Evolutionary conservation across 192 early-diverging fungal genomes (phyloP).

Genomic region (Spizellomyces sp.): DNA sequence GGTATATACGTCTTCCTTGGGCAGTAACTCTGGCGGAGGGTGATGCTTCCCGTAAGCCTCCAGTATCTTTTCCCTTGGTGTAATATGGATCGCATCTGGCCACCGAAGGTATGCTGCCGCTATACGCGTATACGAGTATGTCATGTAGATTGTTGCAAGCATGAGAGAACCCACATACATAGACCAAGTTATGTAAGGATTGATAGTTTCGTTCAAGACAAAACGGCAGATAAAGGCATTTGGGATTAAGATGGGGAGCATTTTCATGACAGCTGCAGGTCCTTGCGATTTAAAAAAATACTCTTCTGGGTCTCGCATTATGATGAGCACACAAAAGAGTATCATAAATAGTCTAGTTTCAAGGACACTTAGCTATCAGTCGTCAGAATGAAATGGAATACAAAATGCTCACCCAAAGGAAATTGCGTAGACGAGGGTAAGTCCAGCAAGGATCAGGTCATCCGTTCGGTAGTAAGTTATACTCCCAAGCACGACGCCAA

Average conservation of each 20-base stretch:
- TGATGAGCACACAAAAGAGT: constrained; percentile 32
- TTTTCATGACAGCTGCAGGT: constrained; percentile 30
- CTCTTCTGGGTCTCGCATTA: constrained; percentile 37
- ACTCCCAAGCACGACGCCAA: constrained; percentile 22
- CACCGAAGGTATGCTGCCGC: constrained; percentile 36
- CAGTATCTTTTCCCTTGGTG: constrained; percentile 36
- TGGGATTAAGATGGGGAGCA: constrained; percentile 29
- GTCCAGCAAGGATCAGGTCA: neutral
- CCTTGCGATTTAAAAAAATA: constrained; percentile 45
- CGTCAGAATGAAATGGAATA: neutral
- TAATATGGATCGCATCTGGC: constrained; percentile 35
- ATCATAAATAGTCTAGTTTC: constrained; percentile 36
- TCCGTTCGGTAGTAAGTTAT: constrained; percentile 10
- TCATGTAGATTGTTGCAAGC: constrained; percentile 33
- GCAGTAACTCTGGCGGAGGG: neutral
- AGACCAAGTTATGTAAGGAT: constrained; percentile 24
- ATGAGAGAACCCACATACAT: constrained; percentile 29
- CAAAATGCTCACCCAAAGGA: constrained; percentile 26
- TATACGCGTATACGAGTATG: constrained; percentile 26
- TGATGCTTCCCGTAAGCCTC: constrained; percentile 29
- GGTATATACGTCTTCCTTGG: constrained; percentile 13
- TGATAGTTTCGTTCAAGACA: constrained; percentile 12
- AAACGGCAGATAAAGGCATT: constrained; percentile 36
- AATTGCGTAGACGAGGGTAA: constrained; percentile 23
- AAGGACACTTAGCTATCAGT: constrained; percentile 14